Percentiles rank a stretch among this genome's conserved stretches.
Conservation (phyloP, 2,329 filamentous ascomycete species). For the Penicillium psychrosexuale region DNA sequence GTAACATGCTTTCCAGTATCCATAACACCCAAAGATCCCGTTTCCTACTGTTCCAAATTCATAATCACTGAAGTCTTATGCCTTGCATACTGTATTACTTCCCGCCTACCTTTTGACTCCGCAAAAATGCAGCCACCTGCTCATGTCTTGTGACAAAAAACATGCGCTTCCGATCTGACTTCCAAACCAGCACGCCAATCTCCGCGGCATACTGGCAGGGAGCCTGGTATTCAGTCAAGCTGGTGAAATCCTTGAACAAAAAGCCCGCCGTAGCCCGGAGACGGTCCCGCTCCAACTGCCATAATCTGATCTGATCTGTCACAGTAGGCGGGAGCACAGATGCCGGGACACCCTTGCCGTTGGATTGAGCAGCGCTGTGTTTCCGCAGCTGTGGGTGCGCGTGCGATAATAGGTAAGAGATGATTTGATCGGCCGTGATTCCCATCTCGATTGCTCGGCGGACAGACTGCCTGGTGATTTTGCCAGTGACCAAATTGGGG, state of each 20-base stretch:
- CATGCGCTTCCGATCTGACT: slow-evolving; percentile 71
- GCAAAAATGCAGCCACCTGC: slow-evolving; percentile 78
- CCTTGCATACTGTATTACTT: not conserved
- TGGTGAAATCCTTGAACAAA: slow-evolving; percentile 83
- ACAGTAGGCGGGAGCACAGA: slow-evolving; percentile 90
- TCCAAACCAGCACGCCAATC: slow-evolving; percentile 86
- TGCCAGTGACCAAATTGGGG: slow-evolving; percentile 88
- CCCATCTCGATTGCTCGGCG: slow-evolving; percentile 82
- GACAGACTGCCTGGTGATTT: slow-evolving; percentile 83
- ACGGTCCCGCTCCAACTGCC: slow-evolving; percentile 95
- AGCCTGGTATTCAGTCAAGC: slow-evolving; percentile 59
- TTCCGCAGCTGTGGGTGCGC: slow-evolving; percentile 92
- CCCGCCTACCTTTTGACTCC: slow-evolving; percentile 50
- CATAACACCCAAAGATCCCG: slow-evolving; percentile 6
- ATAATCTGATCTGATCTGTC: slow-evolving; percentile 93
- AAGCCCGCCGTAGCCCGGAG: slow-evolving; percentile 83
- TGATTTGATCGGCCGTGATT: slow-evolving; percentile 93
- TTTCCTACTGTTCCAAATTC: slow-evolving; percentile 1
- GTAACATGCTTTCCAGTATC: slow-evolving; percentile 12
- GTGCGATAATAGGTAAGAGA: slow-evolving; percentile 85
- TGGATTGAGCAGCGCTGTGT: slow-evolving; percentile 45
- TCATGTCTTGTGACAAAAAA: slow-evolving; percentile 93
- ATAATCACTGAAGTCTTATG: not conserved
- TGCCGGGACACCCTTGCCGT: slow-evolving; percentile 35
- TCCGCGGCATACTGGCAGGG: slow-evolving; percentile 70